Percentiles rank a stretch among this genome's conserved stretches.
phyloP scores from a whole-genome alignment of 1,284 basidiomycete species.

The Puccinia brachypodii region DNA sequence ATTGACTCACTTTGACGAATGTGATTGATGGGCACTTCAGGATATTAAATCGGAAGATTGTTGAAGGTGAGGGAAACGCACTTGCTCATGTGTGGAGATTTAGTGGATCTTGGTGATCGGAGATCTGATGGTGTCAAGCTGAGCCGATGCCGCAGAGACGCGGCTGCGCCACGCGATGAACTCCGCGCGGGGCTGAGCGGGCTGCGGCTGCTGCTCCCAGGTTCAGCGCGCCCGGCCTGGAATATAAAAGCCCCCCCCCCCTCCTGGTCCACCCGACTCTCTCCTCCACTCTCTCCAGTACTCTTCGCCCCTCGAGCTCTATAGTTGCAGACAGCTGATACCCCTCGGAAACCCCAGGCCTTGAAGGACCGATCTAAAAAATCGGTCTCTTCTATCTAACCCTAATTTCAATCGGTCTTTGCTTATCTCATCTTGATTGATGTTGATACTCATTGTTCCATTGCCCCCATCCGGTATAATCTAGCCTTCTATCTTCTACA shows the following conservation, averaged over 20 bases:
- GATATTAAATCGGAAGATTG: too few species aligned
- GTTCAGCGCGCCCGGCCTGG: neutral
- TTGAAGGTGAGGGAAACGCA: too few species aligned
- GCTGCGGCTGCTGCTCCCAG: too few species aligned
- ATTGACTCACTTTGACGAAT: too few species aligned
- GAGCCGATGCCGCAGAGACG: too few species aligned
- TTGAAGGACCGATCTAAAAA: conserved; percentile 4
- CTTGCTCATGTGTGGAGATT: too few species aligned
- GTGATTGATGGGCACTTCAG: too few species aligned
- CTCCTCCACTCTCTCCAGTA: neutral
- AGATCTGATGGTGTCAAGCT: too few species aligned
- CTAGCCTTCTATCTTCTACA: neutral
- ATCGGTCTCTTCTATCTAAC: conserved; percentile 26
- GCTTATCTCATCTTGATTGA: too few species aligned
- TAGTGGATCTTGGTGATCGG: too few species aligned
- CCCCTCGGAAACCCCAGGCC: conserved; percentile 1
- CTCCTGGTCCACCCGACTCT: neutral
- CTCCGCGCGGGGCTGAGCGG: too few species aligned
- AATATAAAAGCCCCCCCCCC: neutral
- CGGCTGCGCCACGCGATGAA: too few species aligned
- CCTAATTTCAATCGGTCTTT: conserved; percentile 29
- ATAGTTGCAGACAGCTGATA: conserved; percentile 3
- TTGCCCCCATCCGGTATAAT: neutral
- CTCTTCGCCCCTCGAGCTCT: neutral
- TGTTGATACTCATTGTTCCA: conserved; percentile 1